These are phyloP conservation scores for Hericium alpestre DNA, from an alignment of 768 basidiomycete species.

Conservation along the genomic window DNA sequence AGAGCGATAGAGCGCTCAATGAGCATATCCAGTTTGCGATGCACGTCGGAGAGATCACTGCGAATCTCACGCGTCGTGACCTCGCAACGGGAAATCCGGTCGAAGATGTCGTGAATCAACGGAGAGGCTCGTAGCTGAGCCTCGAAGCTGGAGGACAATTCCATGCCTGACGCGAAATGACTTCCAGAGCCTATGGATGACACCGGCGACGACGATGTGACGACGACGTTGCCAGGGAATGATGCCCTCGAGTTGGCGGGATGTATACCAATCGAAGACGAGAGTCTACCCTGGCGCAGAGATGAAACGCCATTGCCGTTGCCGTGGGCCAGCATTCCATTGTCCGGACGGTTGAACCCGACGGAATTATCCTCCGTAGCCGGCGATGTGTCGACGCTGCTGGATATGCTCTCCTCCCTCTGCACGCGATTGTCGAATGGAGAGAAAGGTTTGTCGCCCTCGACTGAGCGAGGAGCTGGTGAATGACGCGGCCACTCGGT, in stretches of 20 bases:
- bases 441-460: conserved; percentile 19
- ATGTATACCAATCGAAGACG: conserved; percentile 13
- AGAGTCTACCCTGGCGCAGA: conserved; percentile 6
- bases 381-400: conserved; percentile 11
- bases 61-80: conserved; percentile 61
- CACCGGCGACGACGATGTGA: conserved; percentile 62
- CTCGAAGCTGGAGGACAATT: conserved; percentile 47
- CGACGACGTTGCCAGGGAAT: conserved; percentile 34
- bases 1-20: conserved; percentile 52
- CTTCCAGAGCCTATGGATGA: conserved; percentile 72
- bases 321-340: conserved; percentile 3
- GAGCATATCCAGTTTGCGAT: conserved; percentile 68
- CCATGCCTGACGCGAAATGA: conserved; percentile 41
- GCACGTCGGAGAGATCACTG: conserved; percentile 60
- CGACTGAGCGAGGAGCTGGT: conserved; percentile 8
- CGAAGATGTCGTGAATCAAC: conserved; percentile 63
- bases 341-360: conserved; percentile 2
- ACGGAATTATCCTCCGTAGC: conserved; percentile 2
- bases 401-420: conserved; percentile 9
- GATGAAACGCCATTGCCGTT: conserved; percentile 4
- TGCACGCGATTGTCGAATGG: conserved; percentile 11
- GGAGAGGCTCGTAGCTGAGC: conserved; percentile 68
- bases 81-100: conserved; percentile 66
- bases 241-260: conserved; percentile 24
- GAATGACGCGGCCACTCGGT: conserved; percentile 19